Evolutionary conservation across 2,329 filamentous ascomycete species (phyloP).

Genomic region (Akanthomyces uredinophilus): DNA sequence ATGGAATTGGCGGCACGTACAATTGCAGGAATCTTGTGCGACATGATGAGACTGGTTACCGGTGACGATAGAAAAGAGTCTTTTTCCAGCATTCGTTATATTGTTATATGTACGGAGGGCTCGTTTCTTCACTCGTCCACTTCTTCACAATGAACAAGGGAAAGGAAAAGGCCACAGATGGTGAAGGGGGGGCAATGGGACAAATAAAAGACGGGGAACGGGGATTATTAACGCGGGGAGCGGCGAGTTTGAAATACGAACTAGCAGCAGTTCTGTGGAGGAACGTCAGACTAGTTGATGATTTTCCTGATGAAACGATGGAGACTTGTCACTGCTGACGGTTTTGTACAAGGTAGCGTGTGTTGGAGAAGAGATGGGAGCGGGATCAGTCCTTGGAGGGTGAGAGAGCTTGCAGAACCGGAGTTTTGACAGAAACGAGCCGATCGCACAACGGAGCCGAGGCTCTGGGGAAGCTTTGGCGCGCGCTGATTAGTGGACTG

Average conservation of each 20-base stretch:
- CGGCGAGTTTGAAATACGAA: conserved; percentile 6
- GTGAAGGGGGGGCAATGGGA: background rate
- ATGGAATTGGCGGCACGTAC: conserved; percentile 27
- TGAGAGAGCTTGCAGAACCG: background rate
- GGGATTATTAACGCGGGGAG: background rate
- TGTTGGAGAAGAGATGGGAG: background rate
- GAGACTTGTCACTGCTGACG: background rate
- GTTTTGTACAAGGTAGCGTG: background rate
- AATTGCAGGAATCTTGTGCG: conserved; percentile 41
- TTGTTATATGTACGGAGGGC: background rate
- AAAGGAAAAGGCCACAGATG: background rate
- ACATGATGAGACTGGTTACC: conserved; percentile 30
- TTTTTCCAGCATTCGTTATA: conserved; percentile 13
- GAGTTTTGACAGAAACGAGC: conserved; percentile 5
- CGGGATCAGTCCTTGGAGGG: background rate
- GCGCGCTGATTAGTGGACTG: conserved; percentile 8
- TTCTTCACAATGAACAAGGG: background rate
- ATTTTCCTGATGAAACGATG: background rate
- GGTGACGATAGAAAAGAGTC: conserved; percentile 8
- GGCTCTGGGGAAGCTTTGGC: conserved; percentile 16
- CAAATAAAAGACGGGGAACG: conserved; percentile 2
- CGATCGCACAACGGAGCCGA: conserved; percentile 10
- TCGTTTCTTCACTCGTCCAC: background rate
- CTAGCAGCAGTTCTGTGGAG: conserved; percentile 6
- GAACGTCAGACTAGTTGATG: background rate